Percentiles rank a stretch among this genome's conserved stretches.
Evolutionary conservation across 139 green algal genomes (phyloP).

Genomic region (Nannochloris sp.): DNA sequence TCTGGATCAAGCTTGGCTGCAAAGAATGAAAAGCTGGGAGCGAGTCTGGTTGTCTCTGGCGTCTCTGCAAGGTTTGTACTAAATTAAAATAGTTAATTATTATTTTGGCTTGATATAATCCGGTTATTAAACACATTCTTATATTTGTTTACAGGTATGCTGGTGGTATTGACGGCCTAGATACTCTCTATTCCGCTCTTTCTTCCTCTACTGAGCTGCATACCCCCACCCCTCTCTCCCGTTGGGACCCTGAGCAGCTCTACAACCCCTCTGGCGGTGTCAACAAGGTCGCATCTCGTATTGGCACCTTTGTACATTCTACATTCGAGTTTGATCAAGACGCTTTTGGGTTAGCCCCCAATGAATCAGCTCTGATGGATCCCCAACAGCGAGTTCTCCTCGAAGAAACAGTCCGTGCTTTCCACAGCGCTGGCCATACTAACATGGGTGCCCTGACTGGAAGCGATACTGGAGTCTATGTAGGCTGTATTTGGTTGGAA

Average conservation of each 20-base stretch:
- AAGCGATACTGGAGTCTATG: constrained; percentile 45
- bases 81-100: neutral
- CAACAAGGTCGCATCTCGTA: constrained; percentile 26
- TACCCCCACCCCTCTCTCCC: constrained; percentile 28
- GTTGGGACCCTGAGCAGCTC: constrained; percentile 56
- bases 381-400: constrained; percentile 71
- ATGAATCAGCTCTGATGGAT: constrained; percentile 68
- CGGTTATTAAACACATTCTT: neutral
- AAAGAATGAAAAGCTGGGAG: neutral
- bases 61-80: constrained; percentile 8
- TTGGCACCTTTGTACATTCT: constrained; percentile 56
- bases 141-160: constrained; percentile 21
- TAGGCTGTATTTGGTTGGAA: constrained; percentile 73
- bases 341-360: constrained; percentile 45
- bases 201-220: constrained; percentile 49
- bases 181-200: constrained; percentile 26
- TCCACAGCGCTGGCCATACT: neutral
- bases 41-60: constrained; percentile 29
- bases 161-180: constrained; percentile 21
- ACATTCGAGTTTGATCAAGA: constrained; percentile 60
- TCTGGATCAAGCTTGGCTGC: neutral
- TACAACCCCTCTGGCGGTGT: constrained; percentile 33
- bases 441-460: constrained; percentile 15
- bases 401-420: constrained; percentile 33
- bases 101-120: neutral